These are phyloP conservation scores for Sclerotinia borealis DNA, from an alignment of 2,329 filamentous ascomycete species.

Conservation along the genomic window DNA sequence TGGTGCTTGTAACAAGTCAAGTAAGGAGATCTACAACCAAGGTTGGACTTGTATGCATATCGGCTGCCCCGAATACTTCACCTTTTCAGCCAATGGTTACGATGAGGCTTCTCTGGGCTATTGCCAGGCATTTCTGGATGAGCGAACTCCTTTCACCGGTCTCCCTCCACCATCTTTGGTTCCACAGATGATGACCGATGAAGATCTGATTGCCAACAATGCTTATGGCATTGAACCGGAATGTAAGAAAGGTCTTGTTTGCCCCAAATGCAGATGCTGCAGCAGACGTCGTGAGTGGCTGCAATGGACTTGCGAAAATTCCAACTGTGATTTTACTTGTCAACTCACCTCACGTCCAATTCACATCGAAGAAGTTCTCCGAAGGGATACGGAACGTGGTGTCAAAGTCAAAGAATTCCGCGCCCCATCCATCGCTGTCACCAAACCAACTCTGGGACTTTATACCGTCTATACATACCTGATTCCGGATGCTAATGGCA, in stretches of 20 bases:
- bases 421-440: not conserved
- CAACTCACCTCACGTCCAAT: slow-evolving; percentile 9
- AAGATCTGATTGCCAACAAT: slow-evolving; percentile 29
- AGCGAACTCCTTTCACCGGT: slow-evolving; percentile 40
- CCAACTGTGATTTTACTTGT: slow-evolving; percentile 43
- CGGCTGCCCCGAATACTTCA: slow-evolving; percentile 47
- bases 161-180: slow-evolving; percentile 36
- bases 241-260: slow-evolving; percentile 60
- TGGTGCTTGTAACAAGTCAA: slow-evolving; percentile 34
- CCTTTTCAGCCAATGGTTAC: slow-evolving; percentile 18
- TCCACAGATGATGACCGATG: slow-evolving; percentile 35
- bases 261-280: slow-evolving; percentile 56
- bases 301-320: slow-evolving; percentile 54
- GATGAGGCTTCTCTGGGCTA: slow-evolving; percentile 38
- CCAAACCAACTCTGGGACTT: slow-evolving; percentile 21
- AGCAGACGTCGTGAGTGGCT: slow-evolving; percentile 54
- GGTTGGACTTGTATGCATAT: slow-evolving; percentile 55
- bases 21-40: slow-evolving; percentile 37
- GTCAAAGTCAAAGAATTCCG: not conserved
- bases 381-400: not conserved
- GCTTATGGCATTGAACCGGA: slow-evolving; percentile 42
- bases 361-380: slow-evolving; percentile 16
- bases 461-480: slow-evolving; percentile 37
- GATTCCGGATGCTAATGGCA: slow-evolving; percentile 39
- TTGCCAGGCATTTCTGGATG: slow-evolving; percentile 49